Percentiles rank a stretch among this genome's conserved stretches.
Conservation (phyloP, 257 asterid genomes). For the Coffea canephora region DNA sequence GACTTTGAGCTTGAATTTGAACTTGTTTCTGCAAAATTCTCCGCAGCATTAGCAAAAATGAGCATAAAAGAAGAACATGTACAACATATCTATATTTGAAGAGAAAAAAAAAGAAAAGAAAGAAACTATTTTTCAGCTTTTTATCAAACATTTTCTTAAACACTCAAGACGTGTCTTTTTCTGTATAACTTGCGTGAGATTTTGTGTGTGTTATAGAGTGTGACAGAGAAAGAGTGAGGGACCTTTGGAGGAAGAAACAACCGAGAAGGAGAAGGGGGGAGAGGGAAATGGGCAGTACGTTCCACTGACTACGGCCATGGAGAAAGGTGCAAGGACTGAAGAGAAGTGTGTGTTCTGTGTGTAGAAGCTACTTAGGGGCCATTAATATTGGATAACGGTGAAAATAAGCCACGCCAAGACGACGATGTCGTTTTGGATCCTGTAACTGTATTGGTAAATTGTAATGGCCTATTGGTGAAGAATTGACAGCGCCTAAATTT, state of each 20-base stretch:
- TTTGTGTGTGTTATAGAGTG: neutral
- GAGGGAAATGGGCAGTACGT: constrained; percentile 22
- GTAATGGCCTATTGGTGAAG: no score
- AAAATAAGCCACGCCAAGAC: neutral
- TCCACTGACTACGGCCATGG: constrained; percentile 65
- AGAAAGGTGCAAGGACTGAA: neutral
- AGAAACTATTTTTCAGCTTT: neutral
- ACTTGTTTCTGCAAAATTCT: constrained; percentile 35
- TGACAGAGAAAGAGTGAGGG: neutral
- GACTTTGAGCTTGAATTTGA: constrained; percentile 39
- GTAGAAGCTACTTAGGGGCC: constrained; percentile 1
- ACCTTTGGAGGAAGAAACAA: constrained; percentile 47
- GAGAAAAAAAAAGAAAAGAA: neutral
- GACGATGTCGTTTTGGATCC: neutral
- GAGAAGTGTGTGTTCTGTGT: neutral
- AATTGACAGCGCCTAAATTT: no score
- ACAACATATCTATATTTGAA: neutral
- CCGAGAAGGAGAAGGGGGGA: constrained; percentile 42
- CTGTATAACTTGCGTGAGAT: neutral
- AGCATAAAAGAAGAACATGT: neutral
- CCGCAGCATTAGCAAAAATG: constrained; percentile 4
- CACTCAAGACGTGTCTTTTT: neutral
- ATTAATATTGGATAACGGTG: constrained; percentile 1
- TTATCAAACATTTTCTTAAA: neutral
- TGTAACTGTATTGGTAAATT: no score